These are phyloP conservation scores for Calophaca sinica DNA, from an alignment of 306 rosid species.

Conservation along the genomic window DNA sequence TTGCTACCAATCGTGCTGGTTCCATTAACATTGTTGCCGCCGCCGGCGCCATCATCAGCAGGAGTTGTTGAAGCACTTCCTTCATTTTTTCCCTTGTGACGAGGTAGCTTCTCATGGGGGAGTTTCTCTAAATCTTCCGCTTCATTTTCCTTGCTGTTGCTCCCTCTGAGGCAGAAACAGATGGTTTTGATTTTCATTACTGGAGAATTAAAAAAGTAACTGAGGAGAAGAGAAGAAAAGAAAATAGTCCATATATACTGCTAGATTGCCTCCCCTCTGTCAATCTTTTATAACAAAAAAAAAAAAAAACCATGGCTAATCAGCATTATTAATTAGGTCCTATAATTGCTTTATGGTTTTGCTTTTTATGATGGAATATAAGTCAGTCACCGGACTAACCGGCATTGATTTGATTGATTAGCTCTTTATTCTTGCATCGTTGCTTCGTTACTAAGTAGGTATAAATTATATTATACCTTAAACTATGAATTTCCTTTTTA, in stretches of 20 bases:
- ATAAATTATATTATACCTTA: neutral
- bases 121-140: conserved; percentile 44
- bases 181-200: conserved; percentile 60
- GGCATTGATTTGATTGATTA: conserved; percentile 43
- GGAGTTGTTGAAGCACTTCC: conserved; percentile 36
- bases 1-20: conserved; percentile 2
- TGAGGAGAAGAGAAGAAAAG: neutral
- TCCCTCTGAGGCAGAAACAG: conserved; percentile 63
- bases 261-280: neutral
- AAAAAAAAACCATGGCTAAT: neutral
- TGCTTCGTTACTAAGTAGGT: conserved; percentile 20
- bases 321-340: conserved; percentile 41
- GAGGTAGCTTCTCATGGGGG: conserved; percentile 44
- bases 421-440: conserved; percentile 2
- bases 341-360: conserved; percentile 35
- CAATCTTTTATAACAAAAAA: neutral
- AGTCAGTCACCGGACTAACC: conserved; percentile 1
- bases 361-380: conserved; percentile 32
- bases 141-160: conserved; percentile 42
- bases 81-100: conserved; percentile 40
- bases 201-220: neutral
- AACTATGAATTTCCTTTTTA: no score
- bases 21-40: conserved; percentile 39
- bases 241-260: conserved; percentile 15
- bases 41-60: conserved; percentile 26